phyloP scores from a whole-genome alignment of 352 stramenopile species.

The Globisporangium emineosum region DNA sequence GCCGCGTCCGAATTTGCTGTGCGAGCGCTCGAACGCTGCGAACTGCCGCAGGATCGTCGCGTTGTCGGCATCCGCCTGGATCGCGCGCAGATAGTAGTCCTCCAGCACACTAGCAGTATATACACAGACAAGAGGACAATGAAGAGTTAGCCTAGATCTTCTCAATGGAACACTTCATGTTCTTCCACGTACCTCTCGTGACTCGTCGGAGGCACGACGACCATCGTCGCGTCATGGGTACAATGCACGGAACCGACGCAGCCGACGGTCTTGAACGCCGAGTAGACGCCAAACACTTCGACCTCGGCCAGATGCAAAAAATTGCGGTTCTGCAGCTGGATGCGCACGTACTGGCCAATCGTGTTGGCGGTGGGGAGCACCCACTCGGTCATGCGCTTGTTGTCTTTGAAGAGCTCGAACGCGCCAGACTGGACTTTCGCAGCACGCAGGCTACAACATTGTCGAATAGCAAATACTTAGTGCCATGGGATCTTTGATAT shows the following conservation, averaged over 20 bases:
- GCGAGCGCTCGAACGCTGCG: conserved; percentile 78
- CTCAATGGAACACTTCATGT: not conserved
- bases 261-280: conserved; percentile 79
- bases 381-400: conserved; percentile 88
- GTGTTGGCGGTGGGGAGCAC: conserved; percentile 80
- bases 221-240: conserved; percentile 87
- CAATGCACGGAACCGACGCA: conserved; percentile 74
- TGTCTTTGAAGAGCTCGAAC: conserved; percentile 74
- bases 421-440: conserved; percentile 77
- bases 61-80: conserved; percentile 89
- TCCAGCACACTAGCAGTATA: conserved; percentile 38
- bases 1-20: conserved; percentile 70
- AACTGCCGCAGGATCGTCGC: conserved; percentile 90
- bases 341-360: conserved; percentile 69
- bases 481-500: no score
- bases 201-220: conserved; percentile 69
- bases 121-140: not conserved
- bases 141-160: not conserved
- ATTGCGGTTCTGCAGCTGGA: conserved; percentile 88
- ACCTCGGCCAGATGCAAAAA: conserved; percentile 91
- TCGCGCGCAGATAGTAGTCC: conserved; percentile 85
- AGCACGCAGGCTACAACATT: conserved; percentile 54
- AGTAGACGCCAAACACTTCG: conserved; percentile 91
- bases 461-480: not conserved
- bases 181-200: conserved; percentile 45